Conservation (phyloP, 2,329 filamentous ascomycete species). For the Apiospora sp. region DNA sequence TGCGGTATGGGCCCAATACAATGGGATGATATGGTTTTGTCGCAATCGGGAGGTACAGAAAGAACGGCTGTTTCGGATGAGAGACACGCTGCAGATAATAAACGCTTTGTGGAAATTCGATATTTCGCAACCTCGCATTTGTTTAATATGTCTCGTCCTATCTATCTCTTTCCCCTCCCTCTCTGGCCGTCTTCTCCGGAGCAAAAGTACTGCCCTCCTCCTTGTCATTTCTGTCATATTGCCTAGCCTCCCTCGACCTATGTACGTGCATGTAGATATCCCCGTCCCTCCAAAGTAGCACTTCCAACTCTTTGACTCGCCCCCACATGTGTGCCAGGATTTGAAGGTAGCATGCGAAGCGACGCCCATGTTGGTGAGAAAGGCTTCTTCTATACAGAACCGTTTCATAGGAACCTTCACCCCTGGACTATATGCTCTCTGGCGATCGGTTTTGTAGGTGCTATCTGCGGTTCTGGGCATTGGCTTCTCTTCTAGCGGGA, state of each 20-base stretch:
- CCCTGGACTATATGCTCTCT: not conserved
- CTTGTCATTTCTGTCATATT: not conserved
- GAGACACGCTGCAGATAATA: constrained; percentile 4
- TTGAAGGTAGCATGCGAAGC: not conserved
- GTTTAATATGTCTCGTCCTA: not conserved
- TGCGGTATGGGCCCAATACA: not conserved
- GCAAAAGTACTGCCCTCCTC: not conserved
- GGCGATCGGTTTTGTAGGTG: constrained; percentile 10
- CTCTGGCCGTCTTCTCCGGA: not conserved
- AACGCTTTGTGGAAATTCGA: not conserved
- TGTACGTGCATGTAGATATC: not conserved
- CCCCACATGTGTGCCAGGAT: not conserved
- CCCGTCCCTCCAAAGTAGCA: not conserved
- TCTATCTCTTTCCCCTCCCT: no score
- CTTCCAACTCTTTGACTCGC: not conserved
- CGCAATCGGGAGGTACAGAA: constrained; percentile 5
- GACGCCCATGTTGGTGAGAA: not conserved
- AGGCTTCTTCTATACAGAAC: not conserved
- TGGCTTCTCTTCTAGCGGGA: no score
- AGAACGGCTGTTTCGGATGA: constrained; percentile 4
- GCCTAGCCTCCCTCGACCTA: not conserved
- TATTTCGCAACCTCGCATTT: not conserved
- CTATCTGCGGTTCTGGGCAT: not conserved
- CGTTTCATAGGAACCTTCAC: not conserved
- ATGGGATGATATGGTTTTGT: constrained; percentile 7